Evolutionary conservation across 805 yeast species (phyloP), one percentile per base, ranked within the genome.

Genomic region (Kluyveromyces siamensis): DNA sequence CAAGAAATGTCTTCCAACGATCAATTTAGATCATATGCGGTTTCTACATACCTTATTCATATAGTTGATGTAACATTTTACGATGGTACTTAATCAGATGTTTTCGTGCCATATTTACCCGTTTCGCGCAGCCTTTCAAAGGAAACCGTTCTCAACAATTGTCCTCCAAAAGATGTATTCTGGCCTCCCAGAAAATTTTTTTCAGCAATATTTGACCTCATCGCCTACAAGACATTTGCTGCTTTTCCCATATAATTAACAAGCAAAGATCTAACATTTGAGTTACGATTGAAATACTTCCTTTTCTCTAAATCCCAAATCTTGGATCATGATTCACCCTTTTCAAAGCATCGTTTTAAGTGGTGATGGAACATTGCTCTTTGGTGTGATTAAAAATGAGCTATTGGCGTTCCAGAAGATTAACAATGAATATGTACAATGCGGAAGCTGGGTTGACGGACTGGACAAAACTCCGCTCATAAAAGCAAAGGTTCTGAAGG

Each of bases 401-500:
- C 66, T 86, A n/a, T 73, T 75, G 50, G 84, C 73, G 2, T 83
- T 74, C 58, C 67, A 70, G 44, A 58, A 62, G 9, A 77, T 79
- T 1, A 46, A 44, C 13, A 37, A 19, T 11, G 58, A 62, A 17
- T 63, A 51, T 46, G 48, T 49, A 18, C 25, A 57, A 11, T 55
- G 53, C 33, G 87, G 85, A 1, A 61, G 69, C 35, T 85, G 91
- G 90, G 59, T 67, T 14, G 93, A 85, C 63, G 72, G 71, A 6
- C 70, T 77, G 33, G 83, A 79, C 55, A 70, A 72, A 25, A 66
- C 71, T 25, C 70, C 68, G 37, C 55, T 71, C 2, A 65, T 75
- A 47, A 73, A 74, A 59, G 75, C 73, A 54, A 77, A 75, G 51
- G 78, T 76, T 46, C 67, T 68, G 45, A 73, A 64, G 51, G 70